phyloP scores from a whole-genome alignment of 345 rosid genomes.

The Eucalyptus regnans region DNA sequence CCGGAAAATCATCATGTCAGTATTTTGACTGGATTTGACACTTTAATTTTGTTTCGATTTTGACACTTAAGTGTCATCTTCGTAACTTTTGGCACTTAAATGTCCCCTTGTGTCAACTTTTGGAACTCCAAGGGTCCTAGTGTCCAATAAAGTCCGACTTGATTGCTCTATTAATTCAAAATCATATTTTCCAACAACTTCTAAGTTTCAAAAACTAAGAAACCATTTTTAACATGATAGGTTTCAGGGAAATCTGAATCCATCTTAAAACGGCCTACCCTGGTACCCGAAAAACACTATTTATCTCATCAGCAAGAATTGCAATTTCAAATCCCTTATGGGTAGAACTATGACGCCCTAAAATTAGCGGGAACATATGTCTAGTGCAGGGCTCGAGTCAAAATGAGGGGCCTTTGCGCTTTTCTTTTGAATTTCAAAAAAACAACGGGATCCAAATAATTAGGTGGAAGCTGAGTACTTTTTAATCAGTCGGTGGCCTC shows the following conservation, averaged over 20 bases:
- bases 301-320: not conserved
- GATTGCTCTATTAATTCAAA: no score
- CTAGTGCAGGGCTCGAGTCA: not conserved
- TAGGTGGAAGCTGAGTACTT: not conserved
- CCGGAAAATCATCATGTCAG: rapidly evolving
- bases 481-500: not conserved
- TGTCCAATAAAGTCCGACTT: no score
- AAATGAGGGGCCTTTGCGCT: not conserved
- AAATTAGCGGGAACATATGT: not conserved
- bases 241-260: not conserved
- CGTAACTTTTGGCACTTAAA: rapidly evolving
- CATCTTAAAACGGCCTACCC: not conserved
- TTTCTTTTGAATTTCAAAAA: not conserved
- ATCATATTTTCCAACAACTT: no score
- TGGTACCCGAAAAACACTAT: not conserved
- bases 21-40: rapidly evolving
- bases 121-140: rapidly evolving
- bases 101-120: no score
- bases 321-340: not conserved
- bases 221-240: not conserved
- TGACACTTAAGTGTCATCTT: rapidly evolving
- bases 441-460: not conserved
- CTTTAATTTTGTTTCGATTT: rapidly evolving
- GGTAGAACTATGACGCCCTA: not conserved
- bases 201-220: not conserved